phyloP scores from a whole-genome alignment of 2,329 filamentous ascomycete genomes.

The Exophiala spinifera region DNA sequence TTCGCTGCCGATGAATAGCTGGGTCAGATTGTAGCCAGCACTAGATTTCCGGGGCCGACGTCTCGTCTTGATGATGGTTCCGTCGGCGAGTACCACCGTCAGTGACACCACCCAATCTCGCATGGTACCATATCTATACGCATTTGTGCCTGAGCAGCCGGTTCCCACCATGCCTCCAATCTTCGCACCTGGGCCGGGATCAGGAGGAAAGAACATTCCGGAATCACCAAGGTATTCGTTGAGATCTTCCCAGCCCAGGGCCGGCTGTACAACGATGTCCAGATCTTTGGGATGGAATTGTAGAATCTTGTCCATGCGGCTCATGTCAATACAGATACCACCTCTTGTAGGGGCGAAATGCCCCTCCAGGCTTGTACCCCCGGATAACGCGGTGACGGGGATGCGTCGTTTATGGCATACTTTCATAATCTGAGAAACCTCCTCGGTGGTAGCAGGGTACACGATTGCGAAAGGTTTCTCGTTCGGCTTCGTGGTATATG shows the following conservation, averaged over 20 bases:
- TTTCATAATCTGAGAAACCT: constrained; percentile 85
- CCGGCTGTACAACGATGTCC: constrained; percentile 74
- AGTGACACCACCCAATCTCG: constrained; percentile 86
- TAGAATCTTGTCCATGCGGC: constrained; percentile 77
- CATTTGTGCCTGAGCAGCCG: constrained; percentile 70
- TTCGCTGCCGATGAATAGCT: constrained; percentile 85
- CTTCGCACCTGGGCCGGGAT: constrained; percentile 86
- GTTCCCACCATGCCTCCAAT: constrained; percentile 69
- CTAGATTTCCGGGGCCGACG: constrained; percentile 86
- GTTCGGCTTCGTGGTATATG: constrained; percentile 42
- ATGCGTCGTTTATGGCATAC: constrained; percentile 77
- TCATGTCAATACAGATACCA: constrained; percentile 83
- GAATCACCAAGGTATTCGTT: constrained; percentile 72
- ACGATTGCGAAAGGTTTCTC: constrained; percentile 61
- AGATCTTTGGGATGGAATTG: constrained; percentile 72
- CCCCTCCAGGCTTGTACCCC: constrained; percentile 85
- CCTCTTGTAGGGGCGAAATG: constrained; percentile 80
- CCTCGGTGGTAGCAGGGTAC: constrained; percentile 72
- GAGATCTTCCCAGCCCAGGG: constrained; percentile 79
- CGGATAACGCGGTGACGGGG: constrained; percentile 81
- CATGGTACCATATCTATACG: constrained; percentile 92
- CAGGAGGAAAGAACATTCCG: constrained; percentile 86
- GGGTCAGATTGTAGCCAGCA: constrained; percentile 87
- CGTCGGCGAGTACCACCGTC: constrained; percentile 86
- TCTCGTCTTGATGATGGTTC: constrained; percentile 83